Evolutionary conservation across 176 grass and related monocot species (phyloP), one percentile per base, ranked within the genome.

Genomic region (Metroxylon sagu): DNA sequence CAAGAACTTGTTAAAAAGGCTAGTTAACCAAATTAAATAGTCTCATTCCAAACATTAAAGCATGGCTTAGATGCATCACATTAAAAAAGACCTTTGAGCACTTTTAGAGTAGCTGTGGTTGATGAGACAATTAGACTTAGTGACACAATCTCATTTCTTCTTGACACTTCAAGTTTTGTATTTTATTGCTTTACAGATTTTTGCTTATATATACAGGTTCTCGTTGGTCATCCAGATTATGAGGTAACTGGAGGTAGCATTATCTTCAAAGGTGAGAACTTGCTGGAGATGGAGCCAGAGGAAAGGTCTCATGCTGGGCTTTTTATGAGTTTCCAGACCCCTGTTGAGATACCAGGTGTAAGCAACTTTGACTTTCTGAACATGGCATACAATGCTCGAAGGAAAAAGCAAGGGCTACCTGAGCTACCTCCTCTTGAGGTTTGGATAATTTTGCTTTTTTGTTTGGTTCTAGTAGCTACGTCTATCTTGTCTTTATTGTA

Each of bases 331-430:
- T 91, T 97, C 39, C 93, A 98, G 73, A 73, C 81, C 14, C 93
- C 93, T 51, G 81, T 91, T 19, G 93, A 97, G 59, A 92, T 98
- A 80, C 87, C 87, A 63, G 93, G 84, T 48, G 81, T 98, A 61
- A 89, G 88, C 84, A 98, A 98, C 74, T 92, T 79, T 51, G 84
- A 98, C 69, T 98, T 92, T 80, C 76, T 98, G 54, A 87, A 72
- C 66, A 98, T 98, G 93, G 84, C 84, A 56, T 62, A 85, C 18
- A 98, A 98, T 71, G 80, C 87, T 65, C 75, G 81, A 69, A 76
- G 84, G 76, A 88, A 88, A 67, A 88, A 79, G 79, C 83, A 68
- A 3, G 87, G 81, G 53, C 54, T 85, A 21, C 71, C 71, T 80
- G 66, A 69, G 65, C 29, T 85, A 53, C 84, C 76, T 19, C 87